phyloP scores from a whole-genome alignment of 169 alveolate genomes.

The Plasmodium sp. region DNA sequence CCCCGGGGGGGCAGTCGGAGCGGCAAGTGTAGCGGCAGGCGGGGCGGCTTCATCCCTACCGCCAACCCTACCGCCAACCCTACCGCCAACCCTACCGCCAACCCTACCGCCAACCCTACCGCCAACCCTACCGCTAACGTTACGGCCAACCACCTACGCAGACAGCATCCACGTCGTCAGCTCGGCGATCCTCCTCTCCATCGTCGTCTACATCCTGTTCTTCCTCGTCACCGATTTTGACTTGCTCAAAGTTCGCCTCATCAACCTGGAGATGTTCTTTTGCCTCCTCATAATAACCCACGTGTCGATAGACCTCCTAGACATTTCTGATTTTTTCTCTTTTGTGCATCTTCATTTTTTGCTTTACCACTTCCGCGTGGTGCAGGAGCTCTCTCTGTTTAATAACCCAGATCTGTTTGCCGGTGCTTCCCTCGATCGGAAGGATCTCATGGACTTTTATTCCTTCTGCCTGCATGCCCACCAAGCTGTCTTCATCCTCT shows the following conservation, averaged over 20 bases:
- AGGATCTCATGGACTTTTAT: background rate
- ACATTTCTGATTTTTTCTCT: constrained; percentile 41
- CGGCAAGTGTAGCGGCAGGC: no score
- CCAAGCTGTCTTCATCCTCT: constrained; percentile 25
- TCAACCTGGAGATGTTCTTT: constrained; percentile 5
- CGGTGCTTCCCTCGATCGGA: background rate
- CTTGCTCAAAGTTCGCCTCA: constrained; percentile 20
- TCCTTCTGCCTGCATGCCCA: background rate
- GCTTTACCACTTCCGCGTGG: constrained; percentile 35
- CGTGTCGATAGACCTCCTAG: constrained; percentile 44
- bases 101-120: background rate
- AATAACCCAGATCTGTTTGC: background rate
- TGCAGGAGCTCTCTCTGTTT: constrained; percentile 1
- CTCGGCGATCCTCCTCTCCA: constrained; percentile 1
- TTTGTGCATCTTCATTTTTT: constrained; percentile 16
- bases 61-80: background rate
- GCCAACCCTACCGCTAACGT: background rate
- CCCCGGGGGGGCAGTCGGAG: background rate
- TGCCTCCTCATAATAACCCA: constrained; percentile 34
- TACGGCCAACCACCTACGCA: background rate
- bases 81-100: background rate
- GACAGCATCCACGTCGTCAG: background rate
- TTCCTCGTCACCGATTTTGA: constrained; percentile 7
- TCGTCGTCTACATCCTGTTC: constrained; percentile 22
- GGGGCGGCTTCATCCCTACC: background rate